Evolutionary conservation across 805 yeast species (phyloP).

Genomic region (Ogataea methylovora): DNA sequence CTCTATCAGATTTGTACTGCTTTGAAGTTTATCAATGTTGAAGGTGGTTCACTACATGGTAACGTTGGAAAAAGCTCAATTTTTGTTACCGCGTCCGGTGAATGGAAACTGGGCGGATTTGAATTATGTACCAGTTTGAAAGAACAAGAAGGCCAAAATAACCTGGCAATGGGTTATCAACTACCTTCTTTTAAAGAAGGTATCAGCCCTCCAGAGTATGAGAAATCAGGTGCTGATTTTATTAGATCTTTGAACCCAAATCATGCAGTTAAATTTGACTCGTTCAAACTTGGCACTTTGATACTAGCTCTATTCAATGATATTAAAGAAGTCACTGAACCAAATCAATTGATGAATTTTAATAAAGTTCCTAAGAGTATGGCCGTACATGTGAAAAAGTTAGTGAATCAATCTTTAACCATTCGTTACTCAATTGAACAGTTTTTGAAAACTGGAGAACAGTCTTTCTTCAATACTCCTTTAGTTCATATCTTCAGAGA

Average conservation of each 20-base stretch:
- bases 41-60: slow-evolving; percentile 57
- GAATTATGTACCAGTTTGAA: slow-evolving; percentile 53
- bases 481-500: slow-evolving; percentile 46
- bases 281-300: slow-evolving; percentile 56
- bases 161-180: slow-evolving; percentile 15
- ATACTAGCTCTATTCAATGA: slow-evolving; percentile 39
- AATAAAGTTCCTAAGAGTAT: slow-evolving; percentile 30
- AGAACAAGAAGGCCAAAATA: slow-evolving; percentile 36
- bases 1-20: slow-evolving; percentile 47
- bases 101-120: slow-evolving; percentile 80
- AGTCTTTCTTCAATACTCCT: slow-evolving; percentile 31
- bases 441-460: slow-evolving; percentile 25
- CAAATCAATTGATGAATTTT: slow-evolving; percentile 5
- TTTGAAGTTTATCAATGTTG: slow-evolving; percentile 49
- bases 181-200: slow-evolving; percentile 16
- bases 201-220: slow-evolving; percentile 46
- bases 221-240: slow-evolving; percentile 35
- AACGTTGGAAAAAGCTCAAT: slow-evolving; percentile 49
- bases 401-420: slow-evolving; percentile 30
- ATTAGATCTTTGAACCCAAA: slow-evolving; percentile 15
- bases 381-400: slow-evolving; percentile 29
- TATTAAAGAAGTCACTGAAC: too few relatives aligned
- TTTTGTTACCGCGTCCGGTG: slow-evolving; percentile 63
- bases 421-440: slow-evolving; percentile 30
- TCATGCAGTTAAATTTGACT: slow-evolving; percentile 45